Evolutionary conservation across 148 eudicot genomes (phyloP).

Genomic region (Camellia lanceoleosa): DNA sequence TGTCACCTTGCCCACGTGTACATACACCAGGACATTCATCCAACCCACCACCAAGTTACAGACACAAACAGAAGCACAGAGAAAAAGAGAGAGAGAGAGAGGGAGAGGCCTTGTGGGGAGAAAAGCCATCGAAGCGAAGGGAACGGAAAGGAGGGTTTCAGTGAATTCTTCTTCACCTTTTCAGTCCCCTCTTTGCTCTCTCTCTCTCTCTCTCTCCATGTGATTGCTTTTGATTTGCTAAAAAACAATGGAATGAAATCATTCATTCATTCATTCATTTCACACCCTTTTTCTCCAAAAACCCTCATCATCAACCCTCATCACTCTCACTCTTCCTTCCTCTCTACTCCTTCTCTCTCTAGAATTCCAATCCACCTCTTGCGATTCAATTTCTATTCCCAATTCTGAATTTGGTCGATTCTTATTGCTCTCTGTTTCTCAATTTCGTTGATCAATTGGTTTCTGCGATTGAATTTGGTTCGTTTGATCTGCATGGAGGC

Average conservation of each 20-base stretch:
- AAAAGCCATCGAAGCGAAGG: background rate
- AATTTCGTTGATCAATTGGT: background rate
- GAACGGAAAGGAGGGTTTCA: conserved; percentile 11
- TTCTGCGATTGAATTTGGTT: conserved; percentile 3
- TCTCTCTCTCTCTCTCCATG: background rate
- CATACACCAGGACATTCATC: no score
- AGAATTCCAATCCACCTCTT: background rate
- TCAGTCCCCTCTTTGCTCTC: conserved; percentile 36
- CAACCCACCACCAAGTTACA: background rate
- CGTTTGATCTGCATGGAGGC: conserved; percentile 1
- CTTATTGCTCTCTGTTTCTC: background rate
- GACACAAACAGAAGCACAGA: no score
- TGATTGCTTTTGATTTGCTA: background rate
- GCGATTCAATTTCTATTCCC: background rate
- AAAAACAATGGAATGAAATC: background rate
- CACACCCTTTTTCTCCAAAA: background rate
- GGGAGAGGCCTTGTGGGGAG: background rate
- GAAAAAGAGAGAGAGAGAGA: background rate
- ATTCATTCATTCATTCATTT: conserved; percentile 2
- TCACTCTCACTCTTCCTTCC: conserved; percentile 11
- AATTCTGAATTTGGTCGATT: background rate
- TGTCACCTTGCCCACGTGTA: no score
- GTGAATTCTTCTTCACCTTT: conserved; percentile 33
- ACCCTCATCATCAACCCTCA: background rate
- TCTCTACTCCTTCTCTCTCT: background rate